Conservation (phyloP, 768 basidiomycete species). For the Boletus subparvulus region DNA sequence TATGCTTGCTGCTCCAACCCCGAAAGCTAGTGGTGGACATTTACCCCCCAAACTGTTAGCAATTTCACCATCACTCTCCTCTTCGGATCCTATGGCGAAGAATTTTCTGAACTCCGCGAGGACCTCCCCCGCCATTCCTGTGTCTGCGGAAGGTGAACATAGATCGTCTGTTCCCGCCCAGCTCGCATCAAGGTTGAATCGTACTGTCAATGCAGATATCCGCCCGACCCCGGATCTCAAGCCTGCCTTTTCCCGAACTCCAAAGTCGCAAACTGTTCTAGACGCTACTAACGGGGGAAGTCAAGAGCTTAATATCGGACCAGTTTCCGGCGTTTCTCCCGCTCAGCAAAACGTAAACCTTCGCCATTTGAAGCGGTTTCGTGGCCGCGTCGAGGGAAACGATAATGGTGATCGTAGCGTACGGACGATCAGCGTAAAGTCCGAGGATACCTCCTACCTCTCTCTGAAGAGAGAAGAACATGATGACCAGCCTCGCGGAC, state of each 20-base stretch:
- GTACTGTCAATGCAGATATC: background rate
- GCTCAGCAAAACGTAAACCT: conserved; percentile 30
- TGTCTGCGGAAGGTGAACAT: conserved; percentile 14
- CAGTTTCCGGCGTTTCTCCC: conserved; percentile 21
- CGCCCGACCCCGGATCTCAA: conserved; percentile 10
- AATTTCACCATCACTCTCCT: background rate
- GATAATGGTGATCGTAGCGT: conserved; percentile 31
- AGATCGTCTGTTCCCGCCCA: conserved; percentile 7
- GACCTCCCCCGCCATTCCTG: conserved; percentile 6
- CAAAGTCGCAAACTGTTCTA: conserved; percentile 26
- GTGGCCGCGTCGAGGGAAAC: conserved; percentile 26
- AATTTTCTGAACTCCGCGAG: background rate
- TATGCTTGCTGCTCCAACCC: conserved; percentile 10
- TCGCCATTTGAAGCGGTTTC: conserved; percentile 30
- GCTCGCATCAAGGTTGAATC: conserved; percentile 17
- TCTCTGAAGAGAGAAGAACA: conserved; percentile 19
- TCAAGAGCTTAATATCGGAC: conserved; percentile 25
- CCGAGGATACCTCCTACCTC: conserved; percentile 11
- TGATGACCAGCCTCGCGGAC: conserved; percentile 5
- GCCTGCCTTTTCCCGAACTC: conserved; percentile 14
- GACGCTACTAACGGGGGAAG: conserved; percentile 2
- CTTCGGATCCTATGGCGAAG: background rate
- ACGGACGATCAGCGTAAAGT: conserved; percentile 18
- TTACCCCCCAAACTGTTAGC: conserved; percentile 1
- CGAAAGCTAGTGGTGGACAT: background rate